Evolutionary conservation across 345 rosid species (phyloP), one percentile per base, ranked within the genome.

Genomic region (Anacardium occidentale): DNA sequence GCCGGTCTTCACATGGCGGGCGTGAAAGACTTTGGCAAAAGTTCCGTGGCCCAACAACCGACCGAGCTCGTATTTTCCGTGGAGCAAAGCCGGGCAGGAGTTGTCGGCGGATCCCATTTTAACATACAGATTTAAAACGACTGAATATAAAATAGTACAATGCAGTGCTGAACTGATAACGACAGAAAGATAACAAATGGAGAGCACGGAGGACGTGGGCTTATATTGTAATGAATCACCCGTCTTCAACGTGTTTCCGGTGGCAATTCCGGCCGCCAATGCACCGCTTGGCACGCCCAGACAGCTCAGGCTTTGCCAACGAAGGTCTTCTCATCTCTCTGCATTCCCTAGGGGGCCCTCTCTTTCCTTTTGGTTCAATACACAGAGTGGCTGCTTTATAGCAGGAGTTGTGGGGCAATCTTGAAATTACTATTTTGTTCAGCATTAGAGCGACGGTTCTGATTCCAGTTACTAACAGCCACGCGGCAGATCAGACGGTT

Each of bases 231-330:
- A 59, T 10, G 59, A 81, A 84, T 92, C 97, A 92, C 91, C 97
- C 97, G 93, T 91, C 97, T 67, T 90, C 98, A 57, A 94, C 95
- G 90, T 92, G 93, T 79, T 94, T 90, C 70, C 97, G 90, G 88
- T 94, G 97, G 80, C 96, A 86, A 64, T 83, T 94, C 60, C 98
- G 69, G 90, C 91, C 93, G 90, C 91, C 94, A 70, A 83, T 73
- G 44, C 86, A 77, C 76, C 86, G 73, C 74, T 81, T 75, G 70
- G 79, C 74, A 47, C 87, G 83, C 29, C 76, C 74, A 22, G 78
- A 83, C 18, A 85, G 73, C 79, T 88, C 88, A 90, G 87, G 82
- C 75, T 56, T 74, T 48, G 76, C 66, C 74, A 72, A 32, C 81
- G 86, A 81, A 20, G 70, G 53, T 64, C 77, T 78, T 55, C 75